Evolutionary conservation across 495 filamentous ascomycete species (phyloP).

Genomic region (Neurospora sp.): DNA sequence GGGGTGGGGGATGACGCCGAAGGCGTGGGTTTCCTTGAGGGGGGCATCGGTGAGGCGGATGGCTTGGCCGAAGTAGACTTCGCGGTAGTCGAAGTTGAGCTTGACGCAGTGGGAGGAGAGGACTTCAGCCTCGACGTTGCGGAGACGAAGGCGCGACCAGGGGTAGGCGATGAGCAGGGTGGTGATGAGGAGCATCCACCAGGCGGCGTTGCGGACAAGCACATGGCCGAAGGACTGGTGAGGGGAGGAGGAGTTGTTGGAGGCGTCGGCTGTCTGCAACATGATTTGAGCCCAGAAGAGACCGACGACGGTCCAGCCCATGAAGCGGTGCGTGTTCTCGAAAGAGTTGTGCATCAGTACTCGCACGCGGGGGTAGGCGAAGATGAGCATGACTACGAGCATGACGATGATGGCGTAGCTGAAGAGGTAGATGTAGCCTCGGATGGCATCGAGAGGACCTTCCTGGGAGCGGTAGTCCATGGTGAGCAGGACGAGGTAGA

Average conservation of each 20-base stretch:
- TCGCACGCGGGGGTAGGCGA: conserved; percentile 44
- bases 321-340: conserved; percentile 56
- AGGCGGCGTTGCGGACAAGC: conserved; percentile 46
- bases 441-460: conserved; percentile 28
- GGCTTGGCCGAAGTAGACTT: conserved; percentile 44
- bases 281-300: conserved; percentile 48
- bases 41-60: conserved; percentile 47
- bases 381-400: conserved; percentile 29
- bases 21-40: conserved; percentile 70
- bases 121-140: conserved; percentile 47
- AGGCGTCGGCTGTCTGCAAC: conserved; percentile 17
- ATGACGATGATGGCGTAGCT: conserved; percentile 33
- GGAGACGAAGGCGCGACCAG: conserved; percentile 56
- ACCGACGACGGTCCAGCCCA: conserved; percentile 49
- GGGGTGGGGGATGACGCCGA: conserved; percentile 59
- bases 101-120: conserved; percentile 61
- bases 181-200: conserved; percentile 57
- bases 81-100: conserved; percentile 56
- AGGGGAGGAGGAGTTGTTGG: neutral
- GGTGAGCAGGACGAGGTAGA: conserved; percentile 30
- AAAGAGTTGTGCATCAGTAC: conserved; percentile 51
- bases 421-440: conserved; percentile 36
- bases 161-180: conserved; percentile 53
- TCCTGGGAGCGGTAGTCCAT: conserved; percentile 32
- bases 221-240: conserved; percentile 15